Percentiles rank a stretch among this genome's conserved stretches.
Conservation (phyloP, 495 filamentous ascomycete genomes). For the Penicillium goetzii region DNA sequence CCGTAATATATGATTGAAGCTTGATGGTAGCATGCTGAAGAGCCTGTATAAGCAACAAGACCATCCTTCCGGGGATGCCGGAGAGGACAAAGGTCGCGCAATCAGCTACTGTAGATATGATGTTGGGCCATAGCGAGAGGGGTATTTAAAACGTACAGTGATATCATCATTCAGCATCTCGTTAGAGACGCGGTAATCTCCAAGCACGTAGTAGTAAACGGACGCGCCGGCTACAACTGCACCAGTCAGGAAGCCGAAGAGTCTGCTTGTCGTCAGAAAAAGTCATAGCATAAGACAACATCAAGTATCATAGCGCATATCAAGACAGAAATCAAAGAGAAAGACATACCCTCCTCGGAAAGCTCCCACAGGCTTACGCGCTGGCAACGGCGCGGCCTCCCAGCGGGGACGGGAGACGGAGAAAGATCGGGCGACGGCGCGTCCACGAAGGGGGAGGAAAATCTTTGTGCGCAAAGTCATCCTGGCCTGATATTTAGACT, state of each 20-base stretch:
- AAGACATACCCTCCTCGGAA: conserved; percentile 85
- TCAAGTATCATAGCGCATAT: neutral
- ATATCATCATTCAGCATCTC: conserved; percentile 96
- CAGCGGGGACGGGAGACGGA: conserved; percentile 42
- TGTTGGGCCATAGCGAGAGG: conserved; percentile 8
- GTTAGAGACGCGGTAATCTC: conserved; percentile 92
- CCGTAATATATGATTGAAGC: conserved; percentile 78
- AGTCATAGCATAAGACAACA: neutral
- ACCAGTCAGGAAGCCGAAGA: conserved; percentile 94
- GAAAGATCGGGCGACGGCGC: conserved; percentile 39
- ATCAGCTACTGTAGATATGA: conserved; percentile 6
- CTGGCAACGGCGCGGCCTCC: conserved; percentile 57
- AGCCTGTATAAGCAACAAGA: conserved; percentile 55
- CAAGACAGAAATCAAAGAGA: neutral
- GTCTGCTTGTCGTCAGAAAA: conserved; percentile 48
- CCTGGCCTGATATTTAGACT: conserved; percentile 16
- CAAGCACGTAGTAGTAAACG: conserved; percentile 88
- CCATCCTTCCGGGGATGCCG: conserved; percentile 7
- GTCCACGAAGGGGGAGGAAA: conserved; percentile 31
- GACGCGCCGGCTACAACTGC: conserved; percentile 74
- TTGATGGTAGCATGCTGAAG: conserved; percentile 86
- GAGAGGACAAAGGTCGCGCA: conserved; percentile 13
- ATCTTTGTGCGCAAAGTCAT: conserved; percentile 33
- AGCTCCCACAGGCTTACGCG: conserved; percentile 82
- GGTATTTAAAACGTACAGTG: conserved; percentile 66